Conservation (phyloP, 345 rosid genomes). For the Aquilaria malaccensis region DNA sequence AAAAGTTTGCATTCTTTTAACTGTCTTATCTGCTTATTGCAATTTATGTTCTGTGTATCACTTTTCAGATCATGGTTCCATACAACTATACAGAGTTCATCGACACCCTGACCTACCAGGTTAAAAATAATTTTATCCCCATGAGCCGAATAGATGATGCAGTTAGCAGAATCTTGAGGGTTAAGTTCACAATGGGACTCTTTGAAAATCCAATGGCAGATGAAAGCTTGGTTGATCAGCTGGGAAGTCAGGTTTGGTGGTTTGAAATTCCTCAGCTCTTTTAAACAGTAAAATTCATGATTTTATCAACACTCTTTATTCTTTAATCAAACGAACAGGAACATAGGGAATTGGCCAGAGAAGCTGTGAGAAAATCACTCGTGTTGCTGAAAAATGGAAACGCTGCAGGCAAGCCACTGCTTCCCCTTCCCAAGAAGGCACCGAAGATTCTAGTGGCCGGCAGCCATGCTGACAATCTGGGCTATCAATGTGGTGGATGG, state of each 20-base stretch:
- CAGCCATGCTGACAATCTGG: slow-evolving; percentile 59
- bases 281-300: background rate
- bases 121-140: slow-evolving; percentile 44
- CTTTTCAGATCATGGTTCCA: slow-evolving; percentile 40
- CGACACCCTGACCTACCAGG: slow-evolving; percentile 34
- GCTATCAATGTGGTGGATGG: slow-evolving; percentile 79
- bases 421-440: slow-evolving; percentile 55
- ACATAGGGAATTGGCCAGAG: slow-evolving; percentile 67
- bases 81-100: slow-evolving; percentile 40
- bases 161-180: slow-evolving; percentile 52
- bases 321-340: slow-evolving; percentile 21
- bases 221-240: slow-evolving; percentile 32
- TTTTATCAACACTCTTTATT: background rate
- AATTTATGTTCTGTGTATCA: background rate
- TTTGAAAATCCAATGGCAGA: slow-evolving; percentile 45
- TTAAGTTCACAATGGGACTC: slow-evolving; percentile 60
- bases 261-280: background rate
- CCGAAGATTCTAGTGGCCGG: slow-evolving; percentile 58
- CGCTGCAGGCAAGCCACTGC: slow-evolving; percentile 24
- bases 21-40: background rate
- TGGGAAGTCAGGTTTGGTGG: slow-evolving; percentile 36
- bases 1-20: slow-evolving; percentile 3
- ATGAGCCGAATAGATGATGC: slow-evolving; percentile 67
- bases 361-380: slow-evolving; percentile 75
- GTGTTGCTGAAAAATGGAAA: slow-evolving; percentile 66